These are phyloP conservation scores for Suillus occidentalis DNA, from an alignment of 768 basidiomycete species.

Conservation along the genomic window DNA sequence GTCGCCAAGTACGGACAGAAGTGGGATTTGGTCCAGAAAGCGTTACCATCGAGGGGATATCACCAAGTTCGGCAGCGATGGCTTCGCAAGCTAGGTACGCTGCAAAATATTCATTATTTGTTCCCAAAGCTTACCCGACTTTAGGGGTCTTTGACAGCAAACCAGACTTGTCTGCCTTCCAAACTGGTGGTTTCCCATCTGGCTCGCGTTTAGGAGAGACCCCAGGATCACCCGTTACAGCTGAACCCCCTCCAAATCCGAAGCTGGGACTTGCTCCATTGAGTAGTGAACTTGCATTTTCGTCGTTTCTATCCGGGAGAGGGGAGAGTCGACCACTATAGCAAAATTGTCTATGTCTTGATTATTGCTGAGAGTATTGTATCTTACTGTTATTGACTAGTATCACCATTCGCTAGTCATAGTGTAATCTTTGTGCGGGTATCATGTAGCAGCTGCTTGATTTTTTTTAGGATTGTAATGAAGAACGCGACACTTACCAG, in stretches of 20 bases:
- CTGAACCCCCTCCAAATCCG: slow-evolving; percentile 34
- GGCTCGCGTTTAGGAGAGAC: slow-evolving; percentile 12
- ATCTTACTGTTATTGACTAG: background rate
- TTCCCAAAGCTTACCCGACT: background rate
- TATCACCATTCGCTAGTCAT: background rate
- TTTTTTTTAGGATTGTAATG: background rate
- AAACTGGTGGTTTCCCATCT: slow-evolving; percentile 25
- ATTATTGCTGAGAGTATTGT: background rate
- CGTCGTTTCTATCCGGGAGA: slow-evolving; percentile 23
- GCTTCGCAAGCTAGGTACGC: slow-evolving; percentile 39
- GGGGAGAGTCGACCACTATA: slow-evolving; percentile 14
- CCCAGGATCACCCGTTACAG: slow-evolving; percentile 4
- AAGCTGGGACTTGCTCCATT: slow-evolving; percentile 39
- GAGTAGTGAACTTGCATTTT: slow-evolving; percentile 35
- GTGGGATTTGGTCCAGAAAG: slow-evolving; percentile 43
- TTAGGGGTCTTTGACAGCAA: slow-evolving; percentile 38
- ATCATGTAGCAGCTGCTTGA: slow-evolving; percentile 4
- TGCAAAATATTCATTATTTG: background rate
- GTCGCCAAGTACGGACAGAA: slow-evolving; percentile 40
- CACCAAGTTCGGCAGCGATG: slow-evolving; percentile 46
- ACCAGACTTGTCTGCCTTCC: slow-evolving; percentile 34
- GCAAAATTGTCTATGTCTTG: background rate
- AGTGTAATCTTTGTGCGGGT: background rate
- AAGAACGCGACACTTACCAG: background rate
- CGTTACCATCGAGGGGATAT: slow-evolving; percentile 39